These are phyloP conservation scores for Mrakiaceae sp. DNA, from an alignment of 1,284 basidiomycete genomes.

Conservation along the genomic window DNA sequence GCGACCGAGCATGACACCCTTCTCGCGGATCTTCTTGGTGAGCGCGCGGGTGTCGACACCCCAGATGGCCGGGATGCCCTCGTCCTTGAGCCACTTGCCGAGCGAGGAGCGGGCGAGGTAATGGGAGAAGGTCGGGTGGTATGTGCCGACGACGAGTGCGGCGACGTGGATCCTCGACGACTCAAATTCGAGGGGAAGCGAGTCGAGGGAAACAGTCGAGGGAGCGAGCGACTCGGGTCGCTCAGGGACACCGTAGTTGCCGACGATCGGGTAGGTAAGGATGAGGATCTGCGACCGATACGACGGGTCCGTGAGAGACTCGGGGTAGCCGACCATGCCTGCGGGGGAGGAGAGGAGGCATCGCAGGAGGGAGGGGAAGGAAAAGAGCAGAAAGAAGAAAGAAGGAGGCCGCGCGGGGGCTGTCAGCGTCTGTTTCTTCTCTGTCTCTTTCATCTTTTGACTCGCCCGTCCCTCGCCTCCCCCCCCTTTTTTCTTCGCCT, in stretches of 20 bases:
- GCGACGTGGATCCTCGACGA: slow-evolving; percentile 88
- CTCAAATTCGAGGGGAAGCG: slow-evolving; percentile 75
- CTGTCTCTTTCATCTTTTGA: not conserved
- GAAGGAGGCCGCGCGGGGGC: not conserved
- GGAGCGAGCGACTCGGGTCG: slow-evolving; percentile 40
- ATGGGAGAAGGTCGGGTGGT: slow-evolving; percentile 90
- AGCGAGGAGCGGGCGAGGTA: slow-evolving; percentile 84
- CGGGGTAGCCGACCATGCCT: slow-evolving; percentile 99
- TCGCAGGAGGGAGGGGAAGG: slow-evolving; percentile 5
- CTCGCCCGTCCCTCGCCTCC: not conserved
- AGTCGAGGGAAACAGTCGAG: slow-evolving; percentile 41
- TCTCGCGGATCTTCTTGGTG: slow-evolving; percentile 91
- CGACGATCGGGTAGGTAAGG: slow-evolving; percentile 91
- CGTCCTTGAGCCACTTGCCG: slow-evolving; percentile 88
- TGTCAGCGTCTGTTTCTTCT: not conserved
- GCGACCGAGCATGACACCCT: slow-evolving; percentile 83
- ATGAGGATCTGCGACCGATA: slow-evolving; percentile 98
- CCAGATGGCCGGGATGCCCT: slow-evolving; percentile 86
- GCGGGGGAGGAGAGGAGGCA: slow-evolving; percentile 15
- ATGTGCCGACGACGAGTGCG: slow-evolving; percentile 85
- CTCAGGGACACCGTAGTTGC: slow-evolving; percentile 96
- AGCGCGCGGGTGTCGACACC: slow-evolving; percentile 94
- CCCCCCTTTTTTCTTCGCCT: not conserved
- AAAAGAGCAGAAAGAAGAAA: not conserved
- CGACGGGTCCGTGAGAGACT: slow-evolving; percentile 96